Base-by-base conservation (phyloP, 176 grass and related monocot species). In the Leersia perrieri region DNA sequence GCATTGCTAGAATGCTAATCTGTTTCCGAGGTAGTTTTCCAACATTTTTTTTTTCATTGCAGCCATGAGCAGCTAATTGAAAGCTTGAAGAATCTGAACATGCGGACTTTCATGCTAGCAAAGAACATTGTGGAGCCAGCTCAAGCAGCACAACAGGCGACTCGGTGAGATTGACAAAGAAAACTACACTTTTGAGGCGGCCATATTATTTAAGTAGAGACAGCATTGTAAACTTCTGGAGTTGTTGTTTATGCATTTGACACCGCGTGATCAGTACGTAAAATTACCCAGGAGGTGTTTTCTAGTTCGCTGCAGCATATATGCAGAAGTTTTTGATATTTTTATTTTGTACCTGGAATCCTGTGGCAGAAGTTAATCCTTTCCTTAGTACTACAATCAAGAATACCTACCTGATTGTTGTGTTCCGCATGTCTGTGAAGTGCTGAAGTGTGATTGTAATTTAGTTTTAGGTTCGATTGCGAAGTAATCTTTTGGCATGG, bases 21-120 rank as follows among this genome's bases (percentile, higher is more conserved):
- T 15, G 42, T 6, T 20, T 47, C 30, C n/a, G n/a, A n/a, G n/a
- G n/a, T n/a, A n/a, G n/a, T n/a, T n/a, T n/a, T n/a, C n/a, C n/a
- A n/a, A n/a, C n/a, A n/a, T 66, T 85, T 75, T 71, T 53, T 63
- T 70, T 91, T 45, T 49, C 1, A 57, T 72, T 72, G 68, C 80
- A 98, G 95, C 45, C 92, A 98, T 63, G 96, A 95, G 68, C 90
- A 95, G 80, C 76, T 98, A 16, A 90, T 95, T 22, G 96, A 95
- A 72, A 89, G 71, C 84, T 82, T 98, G 71, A 98, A 98, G 88
- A 90, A 85, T 66, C 91, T 98, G 27, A 95, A 91, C 33, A 88
- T 73, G 78, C 84, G 96, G 53, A 98, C 96, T 3, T 93, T 88
- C 65, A 51, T 98, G 86, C 72, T 98, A n/a, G 96, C 92, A 41